phyloP scores from a whole-genome alignment of 2,329 filamentous ascomycete genomes.

The Sclerotiophoma versabilis region DNA sequence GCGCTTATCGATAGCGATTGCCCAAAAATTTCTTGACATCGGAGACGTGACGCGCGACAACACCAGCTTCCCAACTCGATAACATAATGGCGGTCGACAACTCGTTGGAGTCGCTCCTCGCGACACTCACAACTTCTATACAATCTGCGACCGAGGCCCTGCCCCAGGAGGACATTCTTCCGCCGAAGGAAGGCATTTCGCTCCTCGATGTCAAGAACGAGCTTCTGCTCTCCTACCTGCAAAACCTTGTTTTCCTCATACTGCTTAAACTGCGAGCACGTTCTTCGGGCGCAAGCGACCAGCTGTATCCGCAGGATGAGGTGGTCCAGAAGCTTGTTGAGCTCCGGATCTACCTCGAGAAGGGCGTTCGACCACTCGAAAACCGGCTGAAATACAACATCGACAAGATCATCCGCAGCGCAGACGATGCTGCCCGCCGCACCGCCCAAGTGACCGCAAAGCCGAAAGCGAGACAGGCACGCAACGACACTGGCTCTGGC shows the following conservation, averaged over 20 bases:
- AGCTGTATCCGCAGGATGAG: conserved; percentile 63
- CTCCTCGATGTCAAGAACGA: conserved; percentile 97
- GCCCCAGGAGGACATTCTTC: conserved; percentile 67
- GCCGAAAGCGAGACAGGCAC: conserved; percentile 36
- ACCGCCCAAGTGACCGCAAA: conserved; percentile 34
- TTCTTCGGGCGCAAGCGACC: conserved; percentile 41
- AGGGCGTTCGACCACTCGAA: conserved; percentile 88
- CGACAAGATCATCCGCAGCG: conserved; percentile 89
- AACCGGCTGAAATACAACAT: conserved; percentile 93
- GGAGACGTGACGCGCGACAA: background rate
- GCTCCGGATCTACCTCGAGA: conserved; percentile 89
- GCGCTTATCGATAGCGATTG: conserved; percentile 5
- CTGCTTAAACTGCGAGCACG: conserved; percentile 72
- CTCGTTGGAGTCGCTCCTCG: conserved; percentile 50
- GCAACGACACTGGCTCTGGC: conserved; percentile 48
- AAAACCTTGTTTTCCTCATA: conserved; percentile 89
- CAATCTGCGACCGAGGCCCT: conserved; percentile 63
- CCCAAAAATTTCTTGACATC: conserved; percentile 16
- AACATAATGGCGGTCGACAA: conserved; percentile 49
- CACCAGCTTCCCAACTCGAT: background rate
- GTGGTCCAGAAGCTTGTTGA: conserved; percentile 89
- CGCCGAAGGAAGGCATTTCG: conserved; percentile 88
- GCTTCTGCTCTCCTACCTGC: conserved; percentile 92
- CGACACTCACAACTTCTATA: conserved; percentile 63
- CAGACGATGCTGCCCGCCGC: conserved; percentile 68